phyloP scores from a whole-genome alignment of 2,329 filamentous ascomycete species.

The Colletotrichum sp. region DNA sequence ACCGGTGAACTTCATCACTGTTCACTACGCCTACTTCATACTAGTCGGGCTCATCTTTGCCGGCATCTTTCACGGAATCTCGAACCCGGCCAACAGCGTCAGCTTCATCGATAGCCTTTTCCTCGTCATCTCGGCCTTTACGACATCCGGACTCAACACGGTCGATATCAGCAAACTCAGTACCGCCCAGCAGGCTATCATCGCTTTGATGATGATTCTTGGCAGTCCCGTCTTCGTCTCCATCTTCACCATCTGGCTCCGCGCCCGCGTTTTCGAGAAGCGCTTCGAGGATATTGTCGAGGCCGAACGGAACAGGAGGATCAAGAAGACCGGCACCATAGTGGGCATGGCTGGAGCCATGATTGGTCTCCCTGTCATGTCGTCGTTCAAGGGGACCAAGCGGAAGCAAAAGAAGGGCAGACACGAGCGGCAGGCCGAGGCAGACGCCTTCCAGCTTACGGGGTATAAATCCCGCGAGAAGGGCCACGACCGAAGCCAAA shows the following conservation, averaged over 20 bases:
- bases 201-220: conserved; percentile 69
- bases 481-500: neutral
- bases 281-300: conserved; percentile 61
- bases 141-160: conserved; percentile 71
- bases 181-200: conserved; percentile 69
- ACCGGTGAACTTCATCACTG: conserved; percentile 63
- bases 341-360: neutral
- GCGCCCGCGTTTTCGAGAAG: conserved; percentile 66
- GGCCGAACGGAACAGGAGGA: conserved; percentile 39
- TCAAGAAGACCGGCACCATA: conserved; percentile 28
- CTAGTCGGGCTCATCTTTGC: conserved; percentile 58
- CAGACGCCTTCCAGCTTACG: conserved; percentile 3
- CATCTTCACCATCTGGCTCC: conserved; percentile 65
- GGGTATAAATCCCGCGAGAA: neutral
- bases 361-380: conserved; percentile 27
- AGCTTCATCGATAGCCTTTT: conserved; percentile 71
- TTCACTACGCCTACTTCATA: conserved; percentile 74
- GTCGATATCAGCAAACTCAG: conserved; percentile 68
- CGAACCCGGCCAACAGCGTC: conserved; percentile 56
- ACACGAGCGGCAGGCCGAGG: conserved; percentile 11
- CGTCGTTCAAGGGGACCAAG: neutral
- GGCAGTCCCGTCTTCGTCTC: conserved; percentile 72
- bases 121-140: conserved; percentile 70
- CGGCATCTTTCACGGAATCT: conserved; percentile 66
- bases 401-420: neutral